A percentile compares a stretch with the other conserved stretches of the same genome.
These are phyloP conservation scores for Vickermania ingenoplastis DNA, from an alignment of 208 protist species.

Conservation along the genomic window DNA sequence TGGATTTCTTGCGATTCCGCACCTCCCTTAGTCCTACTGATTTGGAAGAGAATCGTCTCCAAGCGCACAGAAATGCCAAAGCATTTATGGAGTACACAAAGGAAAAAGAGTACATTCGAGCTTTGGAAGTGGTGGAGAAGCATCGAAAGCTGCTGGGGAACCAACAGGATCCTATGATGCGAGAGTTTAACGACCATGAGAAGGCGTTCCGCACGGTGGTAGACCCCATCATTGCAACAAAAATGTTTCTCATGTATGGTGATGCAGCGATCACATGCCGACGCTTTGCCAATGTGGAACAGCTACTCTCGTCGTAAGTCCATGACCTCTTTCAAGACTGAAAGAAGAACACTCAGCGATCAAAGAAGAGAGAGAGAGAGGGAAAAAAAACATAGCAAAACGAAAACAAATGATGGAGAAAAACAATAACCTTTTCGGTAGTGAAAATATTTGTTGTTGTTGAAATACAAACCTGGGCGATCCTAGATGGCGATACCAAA, in stretches of 20 bases:
- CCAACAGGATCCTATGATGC: conserved; percentile 22
- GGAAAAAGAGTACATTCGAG: conserved; percentile 41
- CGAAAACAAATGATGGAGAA: no score
- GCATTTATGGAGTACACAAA: conserved; percentile 54
- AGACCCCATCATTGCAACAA: conserved; percentile 52
- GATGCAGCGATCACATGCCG: conserved; percentile 52
- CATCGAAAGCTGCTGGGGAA: conserved; percentile 24
- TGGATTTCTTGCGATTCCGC: conserved; percentile 81
- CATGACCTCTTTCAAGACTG: no score
- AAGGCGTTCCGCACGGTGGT: conserved; percentile 34
- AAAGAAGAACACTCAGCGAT: no score
- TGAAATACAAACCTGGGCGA: no score
- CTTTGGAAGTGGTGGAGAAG: conserved; percentile 54
- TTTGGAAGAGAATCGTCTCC: conserved; percentile 34
- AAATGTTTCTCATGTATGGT: conserved; percentile 62
- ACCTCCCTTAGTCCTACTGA: conserved; percentile 61
- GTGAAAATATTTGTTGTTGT: no score
- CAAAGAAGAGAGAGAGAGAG: no score
- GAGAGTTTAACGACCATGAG: conserved; percentile 41
- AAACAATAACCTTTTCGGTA: no score
- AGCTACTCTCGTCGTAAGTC: conserved; percentile 40
- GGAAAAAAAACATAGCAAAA: no score
- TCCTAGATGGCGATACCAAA: no score
- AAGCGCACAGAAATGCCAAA: conserved; percentile 25
- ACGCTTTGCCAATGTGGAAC: conserved; percentile 67